Conservation (phyloP, 495 filamentous ascomycete species). For the Usnea hakonensis region DNA sequence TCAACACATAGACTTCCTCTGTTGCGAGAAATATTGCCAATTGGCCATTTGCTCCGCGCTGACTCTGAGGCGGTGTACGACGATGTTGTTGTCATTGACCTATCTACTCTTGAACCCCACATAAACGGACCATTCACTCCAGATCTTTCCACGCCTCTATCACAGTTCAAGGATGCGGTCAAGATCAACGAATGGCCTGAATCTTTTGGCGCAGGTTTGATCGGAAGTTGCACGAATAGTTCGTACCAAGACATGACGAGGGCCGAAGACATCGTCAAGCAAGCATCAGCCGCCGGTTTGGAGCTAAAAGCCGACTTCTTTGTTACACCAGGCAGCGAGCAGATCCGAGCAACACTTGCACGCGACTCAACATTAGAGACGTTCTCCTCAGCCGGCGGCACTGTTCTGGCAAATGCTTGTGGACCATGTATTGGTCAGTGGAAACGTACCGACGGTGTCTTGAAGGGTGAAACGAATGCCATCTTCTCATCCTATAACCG, state of each 20-base stretch:
- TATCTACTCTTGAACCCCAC: conserved; percentile 86
- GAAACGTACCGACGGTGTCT: conserved; percentile 78
- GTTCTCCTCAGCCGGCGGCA: conserved; percentile 81
- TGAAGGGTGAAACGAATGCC: conserved; percentile 82
- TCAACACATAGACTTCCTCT: conserved; percentile 65
- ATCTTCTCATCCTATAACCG: conserved; percentile 98
- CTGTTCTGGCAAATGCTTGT: conserved; percentile 89
- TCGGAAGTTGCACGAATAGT: conserved; percentile 97
- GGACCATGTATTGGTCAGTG: conserved; percentile 95
- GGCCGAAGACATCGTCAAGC: conserved; percentile 83
- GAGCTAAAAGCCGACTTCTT: conserved; percentile 88
- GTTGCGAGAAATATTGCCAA: conserved; percentile 56
- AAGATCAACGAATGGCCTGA: conserved; percentile 81
- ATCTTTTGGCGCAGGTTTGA: conserved; percentile 83
- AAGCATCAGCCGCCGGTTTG: conserved; percentile 76
- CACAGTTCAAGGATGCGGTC: conserved; percentile 75
- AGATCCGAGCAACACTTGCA: conserved; percentile 88
- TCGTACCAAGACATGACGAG: conserved; percentile 98
- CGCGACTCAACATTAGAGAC: conserved; percentile 76
- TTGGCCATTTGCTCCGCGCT: conserved; percentile 52
- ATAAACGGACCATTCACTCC: conserved; percentile 97
- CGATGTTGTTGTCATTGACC: conserved; percentile 82
- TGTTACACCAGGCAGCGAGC: conserved; percentile 92
- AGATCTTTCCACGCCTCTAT: conserved; percentile 85
- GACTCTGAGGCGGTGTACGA: conserved; percentile 83